Base-by-base conservation (phyloP, 331 rosid species). In the Spiraea crenata region DNA sequence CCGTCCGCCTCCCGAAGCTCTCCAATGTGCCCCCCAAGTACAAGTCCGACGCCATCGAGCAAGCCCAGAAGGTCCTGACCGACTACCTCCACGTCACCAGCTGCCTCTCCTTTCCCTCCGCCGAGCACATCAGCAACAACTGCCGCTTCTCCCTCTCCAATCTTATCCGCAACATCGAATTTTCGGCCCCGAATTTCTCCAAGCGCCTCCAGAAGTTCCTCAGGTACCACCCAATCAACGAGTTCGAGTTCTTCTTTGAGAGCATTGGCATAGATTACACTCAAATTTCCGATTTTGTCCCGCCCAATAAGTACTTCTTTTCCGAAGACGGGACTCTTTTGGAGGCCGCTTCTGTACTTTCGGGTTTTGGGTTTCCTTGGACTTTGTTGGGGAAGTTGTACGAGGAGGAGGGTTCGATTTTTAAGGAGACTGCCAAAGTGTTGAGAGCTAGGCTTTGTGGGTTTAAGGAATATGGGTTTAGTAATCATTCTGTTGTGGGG, bases 321-420 rank as follows among this genome's bases (percentile, higher is more conserved):
- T 81, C 81, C 1, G 95, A 92, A 37, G 96, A 87, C 69, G 72
- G 42, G 35, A 51, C 84, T 7, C 67, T 85, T 64, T 57, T 89
- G 34, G 72, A 74, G 73, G 83, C 86, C 34, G 89, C 98, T 57
- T 76, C 74, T 80, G 87, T 63, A 0, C 95, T 92, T 11, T 73
- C 52, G 3, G 89, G 65, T 25, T 92, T 80, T 50, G 98, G 98
- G 65, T 92, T 92, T 74, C 98, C 96, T 1, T 92, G 98, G 98
- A 83, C 78, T 44, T 83, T 34, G 79, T 72, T 92, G 62, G 98
- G 98, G 57, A 55, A 62, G 51, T 19, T 92, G 80, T 89, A 82
- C 59, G 47, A 35, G 70, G 90, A 83, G 78, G 82, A 81, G 57
- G 49, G 41, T 67, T 84, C 71, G 11, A 66, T 88, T 67, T 88